A percentile compares a stretch with the other conserved stretches of the same genome.
phyloP scores from a whole-genome alignment of 805 yeast genomes.

The Myxozyma melibiosi region DNA sequence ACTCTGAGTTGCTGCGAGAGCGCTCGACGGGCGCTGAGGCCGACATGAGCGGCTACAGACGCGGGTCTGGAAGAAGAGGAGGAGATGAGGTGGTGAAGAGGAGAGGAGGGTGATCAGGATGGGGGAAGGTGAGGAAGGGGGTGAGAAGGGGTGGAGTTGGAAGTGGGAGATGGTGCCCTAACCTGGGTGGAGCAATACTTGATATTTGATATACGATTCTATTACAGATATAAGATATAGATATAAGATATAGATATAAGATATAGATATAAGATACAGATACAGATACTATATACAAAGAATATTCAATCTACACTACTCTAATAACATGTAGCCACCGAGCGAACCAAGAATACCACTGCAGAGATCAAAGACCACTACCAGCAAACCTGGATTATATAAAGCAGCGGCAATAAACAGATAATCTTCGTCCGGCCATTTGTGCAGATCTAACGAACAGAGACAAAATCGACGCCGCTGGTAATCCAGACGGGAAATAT shows the following conservation, averaged over 20 bases:
- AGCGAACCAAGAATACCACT: slow-evolving; percentile 30
- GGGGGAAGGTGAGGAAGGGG: not conserved
- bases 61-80: not conserved
- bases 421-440: slow-evolving; percentile 36
- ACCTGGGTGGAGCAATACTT: too few species aligned
- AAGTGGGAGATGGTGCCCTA: not conserved
- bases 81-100: not conserved
- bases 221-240: too few species aligned
- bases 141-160: not conserved
- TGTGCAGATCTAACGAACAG: slow-evolving; percentile 30
- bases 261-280: too few species aligned
- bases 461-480: slow-evolving; percentile 24
- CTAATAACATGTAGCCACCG: slow-evolving; percentile 31
- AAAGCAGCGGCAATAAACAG: slow-evolving; percentile 15
- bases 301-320: too few species aligned
- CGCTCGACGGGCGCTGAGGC: slow-evolving; percentile 33
- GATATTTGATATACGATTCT: too few species aligned
- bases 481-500: slow-evolving; percentile 34
- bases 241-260: too few species aligned
- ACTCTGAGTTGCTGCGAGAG: slow-evolving; percentile 37
- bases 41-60: not conserved
- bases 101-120: not conserved
- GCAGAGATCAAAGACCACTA: slow-evolving; percentile 5
- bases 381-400: slow-evolving; percentile 28
- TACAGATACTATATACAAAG: too few species aligned